Percentiles rank a stretch among this genome's conserved stretches.
Evolutionary conservation across 2,329 filamentous ascomycete species (phyloP).

Genomic region (Calonectria pseudoturangicola): DNA sequence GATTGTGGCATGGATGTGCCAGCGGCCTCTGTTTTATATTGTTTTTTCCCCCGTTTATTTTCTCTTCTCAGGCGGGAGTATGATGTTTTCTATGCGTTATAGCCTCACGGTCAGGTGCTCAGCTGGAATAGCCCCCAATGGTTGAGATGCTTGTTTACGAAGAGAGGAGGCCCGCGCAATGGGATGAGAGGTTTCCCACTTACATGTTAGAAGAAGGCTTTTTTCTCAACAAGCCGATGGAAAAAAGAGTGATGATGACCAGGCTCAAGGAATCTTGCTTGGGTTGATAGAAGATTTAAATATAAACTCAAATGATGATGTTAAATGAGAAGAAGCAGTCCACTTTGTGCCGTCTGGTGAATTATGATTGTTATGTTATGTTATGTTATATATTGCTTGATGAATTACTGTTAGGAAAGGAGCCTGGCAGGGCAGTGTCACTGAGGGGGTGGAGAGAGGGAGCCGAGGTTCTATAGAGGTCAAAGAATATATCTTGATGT

Average conservation of each 20-base stretch:
- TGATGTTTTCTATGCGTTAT: conserved; percentile 5
- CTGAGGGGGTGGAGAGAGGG: not conserved
- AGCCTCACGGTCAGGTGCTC: conserved; percentile 16
- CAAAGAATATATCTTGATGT: conserved; percentile 18
- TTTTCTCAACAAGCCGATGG: conserved; percentile 41
- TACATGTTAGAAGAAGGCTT: conserved; percentile 52
- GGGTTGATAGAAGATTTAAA: conserved; percentile 52
- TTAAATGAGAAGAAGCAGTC: conserved; percentile 15
- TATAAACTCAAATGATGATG: conserved; percentile 49
- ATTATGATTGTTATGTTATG: not conserved
- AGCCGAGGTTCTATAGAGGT: not conserved
- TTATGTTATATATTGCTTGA: not conserved
- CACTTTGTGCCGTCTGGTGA: not conserved
- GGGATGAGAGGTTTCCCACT: conserved; percentile 35
- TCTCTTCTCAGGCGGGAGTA: conserved; percentile 17
- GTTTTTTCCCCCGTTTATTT: conserved; percentile 8
- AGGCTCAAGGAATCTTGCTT: conserved; percentile 43
- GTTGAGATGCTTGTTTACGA: conserved; percentile 13
- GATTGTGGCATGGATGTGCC: conserved; percentile 37
- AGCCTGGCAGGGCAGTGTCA: too few species aligned
- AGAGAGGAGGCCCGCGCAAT: conserved; percentile 40
- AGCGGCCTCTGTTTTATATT: conserved; percentile 25
- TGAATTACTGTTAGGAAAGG: too few species aligned
- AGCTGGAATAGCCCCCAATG: conserved; percentile 12
- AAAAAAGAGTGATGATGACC: conserved; percentile 44